A percentile compares a stretch with the other conserved stretches of the same genome.
phyloP scores from a whole-genome alignment of 2,329 filamentous ascomycete genomes.

The Alternaria arborescens region DNA sequence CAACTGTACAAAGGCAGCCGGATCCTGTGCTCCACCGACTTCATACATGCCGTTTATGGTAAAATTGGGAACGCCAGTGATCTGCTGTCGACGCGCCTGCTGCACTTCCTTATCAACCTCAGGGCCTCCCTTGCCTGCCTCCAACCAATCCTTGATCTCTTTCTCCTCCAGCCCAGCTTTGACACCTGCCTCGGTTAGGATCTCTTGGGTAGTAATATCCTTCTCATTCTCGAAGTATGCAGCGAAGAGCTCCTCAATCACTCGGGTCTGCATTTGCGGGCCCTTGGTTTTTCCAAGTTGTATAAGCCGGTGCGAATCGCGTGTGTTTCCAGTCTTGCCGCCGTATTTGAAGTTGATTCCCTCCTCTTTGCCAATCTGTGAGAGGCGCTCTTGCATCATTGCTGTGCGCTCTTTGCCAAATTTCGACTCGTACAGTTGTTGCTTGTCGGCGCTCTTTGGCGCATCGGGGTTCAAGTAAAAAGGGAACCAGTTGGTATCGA shows the following conservation, averaged over 20 bases:
- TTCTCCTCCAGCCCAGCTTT: conserved; percentile 55
- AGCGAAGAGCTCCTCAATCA: conserved; percentile 52
- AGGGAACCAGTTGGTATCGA: conserved; percentile 77
- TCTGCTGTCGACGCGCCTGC: conserved; percentile 57
- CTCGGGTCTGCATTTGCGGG: conserved; percentile 57
- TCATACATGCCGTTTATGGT: conserved; percentile 73
- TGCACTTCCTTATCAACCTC: conserved; percentile 58
- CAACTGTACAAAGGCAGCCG: conserved; percentile 69
- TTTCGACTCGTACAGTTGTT: conserved; percentile 67
- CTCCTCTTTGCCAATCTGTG: conserved; percentile 66
- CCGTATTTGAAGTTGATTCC: conserved; percentile 78
- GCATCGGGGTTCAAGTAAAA: conserved; percentile 80
- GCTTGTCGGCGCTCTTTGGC: conserved; percentile 64
- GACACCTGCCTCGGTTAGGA: conserved; percentile 53
- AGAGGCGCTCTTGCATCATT: conserved; percentile 67
- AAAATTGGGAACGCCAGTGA: conserved; percentile 79
- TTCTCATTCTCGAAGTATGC: conserved; percentile 59
- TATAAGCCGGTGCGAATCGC: conserved; percentile 77
- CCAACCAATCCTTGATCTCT: conserved; percentile 56
- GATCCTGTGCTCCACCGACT: conserved; percentile 76
- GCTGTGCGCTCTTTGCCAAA: conserved; percentile 69
- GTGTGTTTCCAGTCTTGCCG: conserved; percentile 77
- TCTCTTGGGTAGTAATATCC: conserved; percentile 56
- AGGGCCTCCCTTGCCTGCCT: conserved; percentile 54
- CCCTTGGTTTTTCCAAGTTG: conserved; percentile 70